Base-by-base conservation (phyloP, 176 grass and related monocot genomes). In the Ensete glaucum region DNA sequence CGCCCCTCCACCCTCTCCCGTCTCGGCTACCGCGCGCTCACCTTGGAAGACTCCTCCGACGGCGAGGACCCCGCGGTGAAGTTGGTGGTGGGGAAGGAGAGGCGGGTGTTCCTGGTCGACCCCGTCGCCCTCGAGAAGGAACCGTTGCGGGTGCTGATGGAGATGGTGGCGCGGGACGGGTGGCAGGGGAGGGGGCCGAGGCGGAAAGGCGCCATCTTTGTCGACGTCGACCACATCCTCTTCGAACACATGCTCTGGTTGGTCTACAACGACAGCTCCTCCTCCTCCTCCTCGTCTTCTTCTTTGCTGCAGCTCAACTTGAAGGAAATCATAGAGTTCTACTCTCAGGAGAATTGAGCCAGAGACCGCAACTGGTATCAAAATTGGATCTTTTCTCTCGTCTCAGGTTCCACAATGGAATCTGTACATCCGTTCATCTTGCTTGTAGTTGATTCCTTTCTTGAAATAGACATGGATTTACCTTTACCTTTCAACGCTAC, bases 241-340 rank as follows among this genome's bases (percentile, higher is more conserved):
- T 92, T 92, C 77, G 87, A 92, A 74, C 90, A 92, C 80, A 80
- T 92, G 74, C 80, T 92, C 1, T 92, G 90, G 90, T 78, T 89
- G 50, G 84, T 81, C 9, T 58, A 62, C 9, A 49, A 62, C 26
- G 75, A 64, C 7, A 43, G 5, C 11, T 69, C 22, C 27, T 68
- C 1, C 0, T 67, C 64, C 8, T 63, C 19, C 13, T 70, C 1
- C 0, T 71, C 20, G 1, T 82, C 54, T 67, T 80, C 79, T 60
- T 87, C 91, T 17, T 74, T 91, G 53, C 53, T 80, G 8, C 84
- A 88, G 70, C 82, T 84, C 74, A 90, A 99, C 73, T 86, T 99
- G 81, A 89, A 83, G 83, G 95, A 99, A 81, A 99, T 99, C 81
- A 89, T 99, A 64, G 95, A 99, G 50, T 99, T 99, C 78, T 99